Base-by-base conservation (phyloP, 345 rosid genomes). In the Brassica incana region DNA sequence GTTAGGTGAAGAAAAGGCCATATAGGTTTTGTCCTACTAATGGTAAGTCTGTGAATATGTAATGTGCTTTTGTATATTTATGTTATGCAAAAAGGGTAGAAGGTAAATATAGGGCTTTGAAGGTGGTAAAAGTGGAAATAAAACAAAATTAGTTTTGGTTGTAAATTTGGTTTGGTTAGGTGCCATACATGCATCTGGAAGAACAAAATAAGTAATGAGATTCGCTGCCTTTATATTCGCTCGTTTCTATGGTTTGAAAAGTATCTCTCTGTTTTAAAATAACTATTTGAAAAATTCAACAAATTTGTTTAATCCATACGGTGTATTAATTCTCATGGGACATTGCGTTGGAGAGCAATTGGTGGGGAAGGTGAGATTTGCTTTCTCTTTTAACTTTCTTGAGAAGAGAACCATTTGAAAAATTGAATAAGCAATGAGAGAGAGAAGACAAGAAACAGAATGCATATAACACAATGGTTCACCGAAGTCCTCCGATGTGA, bases 141-240 rank as follows among this genome's bases (percentile, higher is more conserved):
- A 79, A 69, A 74, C 75, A 69, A 80, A 62, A 60, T 7, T 74
- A 74, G 70, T 52, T 74, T 69, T 74, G 7, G 59, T 71, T 74
- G 70, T 80, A 74, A 62, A 80, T 80, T 52, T 80, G 83, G 78
- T 68, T 74, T 80, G 79, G 71, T 74, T 74, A 80, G 76, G 79
- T 80, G 78, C 74, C 74, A 61, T 74, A 68, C 59, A 69, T 74
- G 27, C 58, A 52, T 52, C 58, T 79, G 16, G 54, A 74, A 62
- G 6, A 50, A 74, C 43, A 50, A 66, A n/a, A 50, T 66, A 69
- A 73, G 36, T 80, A 62, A 62, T 74, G 79, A 63, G 61, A 74
- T 50, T 61, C 36, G 56, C 14, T 59, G 18, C 61, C 25, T 54
- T 54, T 65, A 52, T 63, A 63, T 63, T 30, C 67, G 18, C 16